Evolutionary conservation across 2,329 filamentous ascomycete species (phyloP), one percentile per base, ranked within the genome.

Genomic region (Metarhizium album): DNA sequence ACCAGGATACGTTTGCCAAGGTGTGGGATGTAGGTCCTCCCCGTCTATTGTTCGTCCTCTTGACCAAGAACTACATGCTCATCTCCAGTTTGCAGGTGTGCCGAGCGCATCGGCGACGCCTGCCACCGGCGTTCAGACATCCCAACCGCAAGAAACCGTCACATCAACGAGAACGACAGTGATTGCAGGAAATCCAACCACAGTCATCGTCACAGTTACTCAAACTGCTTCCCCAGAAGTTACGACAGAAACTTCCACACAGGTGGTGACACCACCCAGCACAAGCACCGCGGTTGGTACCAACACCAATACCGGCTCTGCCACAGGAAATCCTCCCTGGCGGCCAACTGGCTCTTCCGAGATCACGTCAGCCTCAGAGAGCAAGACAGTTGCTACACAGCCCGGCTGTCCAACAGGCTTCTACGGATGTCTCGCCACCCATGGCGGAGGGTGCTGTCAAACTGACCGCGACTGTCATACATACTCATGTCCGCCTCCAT

Each of bases 371-470:
- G 58, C 64, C 48, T 70, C 70, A 1, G 59, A 63, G 8, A 67
- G 66, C 16, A 68, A 68, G 18, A 62, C 43, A 54, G 65, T 72
- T 13, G 65, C 72, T 13, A 67, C 67, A 11, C 67, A 70, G 51
- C 61, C 61, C 5, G 67, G 67, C 59, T 97, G 91, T 59, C 91
- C 91, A 0, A 90, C 84, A 0, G 90, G 90, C 2, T 97, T 90
- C 73, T 97, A 97, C 67, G 84, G 88, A 47, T 97, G 91, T 67
- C 80, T 84, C 2, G 91, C 91, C 2, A 82, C 83, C 53, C 88
- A 90, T 53, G 89, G 87, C 14, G 89, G 89, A 20, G 79, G 79
- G 2, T 97, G 91, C 71, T 97, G 91, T 69, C 86, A 86, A 52
- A 90, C 88, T 0, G 90, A 89, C 2, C 81, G 90, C 20, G 79